Conservation (phyloP, 1,284 basidiomycete species). For the Boletus smithii region DNA sequence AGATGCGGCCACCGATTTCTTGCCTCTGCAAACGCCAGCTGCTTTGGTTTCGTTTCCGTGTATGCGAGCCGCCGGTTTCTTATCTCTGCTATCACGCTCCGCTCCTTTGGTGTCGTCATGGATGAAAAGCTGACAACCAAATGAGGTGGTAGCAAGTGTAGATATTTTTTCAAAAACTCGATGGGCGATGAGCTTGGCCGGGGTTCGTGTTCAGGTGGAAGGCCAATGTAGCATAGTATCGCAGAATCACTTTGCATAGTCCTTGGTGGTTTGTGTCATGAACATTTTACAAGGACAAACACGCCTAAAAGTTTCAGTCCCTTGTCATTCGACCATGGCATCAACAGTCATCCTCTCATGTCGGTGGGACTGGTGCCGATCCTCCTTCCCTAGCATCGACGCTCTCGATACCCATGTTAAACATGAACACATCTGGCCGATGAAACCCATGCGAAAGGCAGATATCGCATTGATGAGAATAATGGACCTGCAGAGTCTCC, state of each 20-base stretch:
- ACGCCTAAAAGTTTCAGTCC: constrained; percentile 2
- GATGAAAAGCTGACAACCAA: constrained; percentile 55
- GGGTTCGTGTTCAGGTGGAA: constrained; percentile 55
- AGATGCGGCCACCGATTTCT: constrained; percentile 58
- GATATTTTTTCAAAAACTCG: constrained; percentile 56
- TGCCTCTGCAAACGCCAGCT: constrained; percentile 52
- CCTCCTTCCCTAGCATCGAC: constrained; percentile 36
- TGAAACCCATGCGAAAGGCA: constrained; percentile 33
- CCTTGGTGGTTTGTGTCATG: neutral
- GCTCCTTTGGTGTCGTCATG: constrained; percentile 63
- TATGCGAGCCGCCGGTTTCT: constrained; percentile 69
- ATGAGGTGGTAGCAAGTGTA: constrained; percentile 66
- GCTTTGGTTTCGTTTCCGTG: constrained; percentile 47
- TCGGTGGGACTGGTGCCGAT: constrained; percentile 51
- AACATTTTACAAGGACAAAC: constrained; percentile 25
- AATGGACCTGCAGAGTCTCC: constrained; percentile 36
- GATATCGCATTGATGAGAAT: constrained; percentile 33
- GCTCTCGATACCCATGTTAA: constrained; percentile 45
- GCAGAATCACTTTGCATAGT: constrained; percentile 30
- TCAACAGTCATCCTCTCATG: constrained; percentile 28
- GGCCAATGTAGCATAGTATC: constrained; percentile 60
- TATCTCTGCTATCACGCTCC: constrained; percentile 57
- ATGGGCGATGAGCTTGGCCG: constrained; percentile 58
- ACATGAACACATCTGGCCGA: constrained; percentile 43
- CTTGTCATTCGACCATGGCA: constrained; percentile 2